Evolutionary conservation across 129 eudicot genomes (phyloP).

Genomic region (Pseudognaphalium luteoalbum): DNA sequence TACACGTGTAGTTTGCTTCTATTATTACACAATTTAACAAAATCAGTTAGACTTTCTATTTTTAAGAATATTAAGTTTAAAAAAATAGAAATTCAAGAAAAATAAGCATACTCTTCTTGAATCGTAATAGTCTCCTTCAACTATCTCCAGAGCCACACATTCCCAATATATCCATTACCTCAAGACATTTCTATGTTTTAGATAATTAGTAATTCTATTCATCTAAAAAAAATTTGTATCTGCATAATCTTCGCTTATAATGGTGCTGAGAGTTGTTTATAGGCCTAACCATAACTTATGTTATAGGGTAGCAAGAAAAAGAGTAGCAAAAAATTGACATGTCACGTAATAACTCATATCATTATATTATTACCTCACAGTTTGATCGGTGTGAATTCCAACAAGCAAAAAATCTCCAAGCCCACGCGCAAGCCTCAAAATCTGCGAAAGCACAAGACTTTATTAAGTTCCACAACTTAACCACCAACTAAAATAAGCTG

Average conservation of each 20-base stretch:
- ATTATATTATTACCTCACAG: constrained; percentile 63
- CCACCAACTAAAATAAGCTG: background rate
- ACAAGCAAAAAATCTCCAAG: constrained; percentile 98
- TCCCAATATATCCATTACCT: background rate
- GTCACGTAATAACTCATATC: background rate
- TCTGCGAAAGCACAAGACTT: constrained; percentile 41
- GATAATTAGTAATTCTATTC: background rate
- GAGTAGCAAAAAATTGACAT: background rate
- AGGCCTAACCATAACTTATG: background rate
- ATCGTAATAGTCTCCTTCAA: background rate
- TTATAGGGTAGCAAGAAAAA: background rate
- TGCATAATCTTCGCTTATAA: background rate
- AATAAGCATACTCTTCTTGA: background rate
- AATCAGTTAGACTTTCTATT: background rate
- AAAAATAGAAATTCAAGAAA: background rate
- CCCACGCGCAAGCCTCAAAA: constrained; percentile 89
- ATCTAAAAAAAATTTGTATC: background rate
- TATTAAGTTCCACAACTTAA: background rate
- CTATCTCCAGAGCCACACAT: background rate
- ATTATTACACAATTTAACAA: background rate
- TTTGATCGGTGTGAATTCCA: constrained; percentile 97
- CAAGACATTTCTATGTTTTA: background rate
- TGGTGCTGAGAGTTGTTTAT: background rate
- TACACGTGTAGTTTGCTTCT: background rate
- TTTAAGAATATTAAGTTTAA: background rate